Conservation (phyloP, 1,284 basidiomycete species). For the Ceratobasidium sp. region DNA sequence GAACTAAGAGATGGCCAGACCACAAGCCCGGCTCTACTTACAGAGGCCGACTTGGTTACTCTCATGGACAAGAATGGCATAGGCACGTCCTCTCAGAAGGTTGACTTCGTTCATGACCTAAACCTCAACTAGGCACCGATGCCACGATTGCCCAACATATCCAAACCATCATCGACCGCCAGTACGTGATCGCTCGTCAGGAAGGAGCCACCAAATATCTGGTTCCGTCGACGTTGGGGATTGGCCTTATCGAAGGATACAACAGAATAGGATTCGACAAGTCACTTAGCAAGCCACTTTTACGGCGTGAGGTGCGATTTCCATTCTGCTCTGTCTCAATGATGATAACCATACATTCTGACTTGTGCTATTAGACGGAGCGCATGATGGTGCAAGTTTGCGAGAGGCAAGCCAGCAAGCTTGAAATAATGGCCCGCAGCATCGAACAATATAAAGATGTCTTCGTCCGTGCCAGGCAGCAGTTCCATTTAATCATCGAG, state of each 20-base stretch:
- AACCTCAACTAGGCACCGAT: constrained; percentile 79
- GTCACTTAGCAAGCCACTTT: constrained; percentile 90
- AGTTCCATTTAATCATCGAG: constrained; percentile 75
- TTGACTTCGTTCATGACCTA: background rate
- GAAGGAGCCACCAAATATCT: constrained; percentile 90
- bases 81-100: constrained; percentile 58
- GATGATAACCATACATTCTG: too few relatives aligned
- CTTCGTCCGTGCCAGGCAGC: constrained; percentile 75
- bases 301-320: constrained; percentile 83
- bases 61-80: constrained; percentile 99
- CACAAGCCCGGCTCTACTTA: constrained; percentile 80
- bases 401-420: constrained; percentile 77
- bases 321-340: too few relatives aligned
- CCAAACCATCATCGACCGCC: constrained; percentile 90
- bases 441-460: constrained; percentile 92
- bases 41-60: constrained; percentile 95
- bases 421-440: constrained; percentile 80
- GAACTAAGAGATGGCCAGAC: constrained; percentile 88
- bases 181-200: constrained; percentile 87
- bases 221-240: constrained; percentile 93
- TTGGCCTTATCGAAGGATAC: constrained; percentile 94
- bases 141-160: constrained; percentile 99
- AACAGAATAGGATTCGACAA: constrained; percentile 89
- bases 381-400: constrained; percentile 93
- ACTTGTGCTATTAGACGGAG: constrained; percentile 77